Evolutionary conservation across 2,329 filamentous ascomycete genomes (phyloP).

Genomic region (Ceratocystis diversiconidia): DNA sequence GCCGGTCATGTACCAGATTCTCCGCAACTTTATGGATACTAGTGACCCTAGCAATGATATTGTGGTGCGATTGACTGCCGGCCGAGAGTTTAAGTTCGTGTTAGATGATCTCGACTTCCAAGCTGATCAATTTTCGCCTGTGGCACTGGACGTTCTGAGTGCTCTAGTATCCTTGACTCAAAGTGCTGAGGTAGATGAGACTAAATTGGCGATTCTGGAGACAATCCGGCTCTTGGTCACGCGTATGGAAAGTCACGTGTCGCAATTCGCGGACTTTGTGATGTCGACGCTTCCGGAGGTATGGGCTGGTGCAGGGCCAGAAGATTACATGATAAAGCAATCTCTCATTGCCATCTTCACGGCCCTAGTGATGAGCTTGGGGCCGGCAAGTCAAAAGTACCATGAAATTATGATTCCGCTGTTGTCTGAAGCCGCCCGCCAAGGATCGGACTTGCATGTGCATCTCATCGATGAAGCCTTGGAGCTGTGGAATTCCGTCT

Average conservation of each 20-base stretch:
- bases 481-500: conserved; percentile 71
- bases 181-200: conserved; percentile 69
- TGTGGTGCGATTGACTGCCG: conserved; percentile 83
- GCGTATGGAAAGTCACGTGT: conserved; percentile 61
- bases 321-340: conserved; percentile 88
- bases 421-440: conserved; percentile 64
- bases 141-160: conserved; percentile 56
- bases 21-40: conserved; percentile 68
- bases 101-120: conserved; percentile 76
- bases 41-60: conserved; percentile 71
- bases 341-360: conserved; percentile 75
- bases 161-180: conserved; percentile 64
- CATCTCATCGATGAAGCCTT: conserved; percentile 86
- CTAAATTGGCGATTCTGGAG: conserved; percentile 77
- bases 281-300: conserved; percentile 65
- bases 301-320: conserved; percentile 66
- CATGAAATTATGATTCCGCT: conserved; percentile 70
- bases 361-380: conserved; percentile 76
- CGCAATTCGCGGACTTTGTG: conserved; percentile 61
- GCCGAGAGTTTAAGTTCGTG: conserved; percentile 65
- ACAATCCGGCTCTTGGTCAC: conserved; percentile 71
- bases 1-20: conserved; percentile 72
- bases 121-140: conserved; percentile 59
- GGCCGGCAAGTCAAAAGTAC: conserved; percentile 60
- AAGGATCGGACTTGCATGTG: conserved; percentile 57